A percentile compares a stretch with the other conserved stretches of the same genome.
These are phyloP conservation scores for Aspergillus wentii DNA, from an alignment of 495 filamentous ascomycete species.

Conservation along the genomic window DNA sequence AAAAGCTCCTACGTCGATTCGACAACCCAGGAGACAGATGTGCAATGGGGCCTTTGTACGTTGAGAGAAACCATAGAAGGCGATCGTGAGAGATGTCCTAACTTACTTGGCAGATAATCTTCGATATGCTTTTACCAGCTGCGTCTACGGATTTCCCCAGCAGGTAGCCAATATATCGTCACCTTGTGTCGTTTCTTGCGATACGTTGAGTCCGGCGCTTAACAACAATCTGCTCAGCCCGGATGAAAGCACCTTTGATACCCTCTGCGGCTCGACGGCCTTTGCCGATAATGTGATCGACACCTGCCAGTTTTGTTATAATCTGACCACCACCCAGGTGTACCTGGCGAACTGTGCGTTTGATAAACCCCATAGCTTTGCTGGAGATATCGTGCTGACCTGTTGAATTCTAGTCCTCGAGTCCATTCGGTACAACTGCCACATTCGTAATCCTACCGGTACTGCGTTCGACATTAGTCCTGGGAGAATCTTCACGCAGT, in stretches of 20 bases:
- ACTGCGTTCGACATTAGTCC: conserved; percentile 36
- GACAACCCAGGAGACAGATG: conserved; percentile 45
- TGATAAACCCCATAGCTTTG: too few relatives aligned
- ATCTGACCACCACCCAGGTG: conserved; percentile 33
- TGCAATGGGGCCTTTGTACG: conserved; percentile 59
- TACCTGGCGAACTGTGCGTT: conserved; percentile 48
- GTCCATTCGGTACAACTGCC: conserved; percentile 46
- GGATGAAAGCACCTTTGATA: conserved; percentile 20
- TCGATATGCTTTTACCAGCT: conserved; percentile 41
- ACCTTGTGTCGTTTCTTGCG: conserved; percentile 39
- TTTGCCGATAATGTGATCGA: conserved; percentile 40
- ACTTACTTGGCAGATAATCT: conserved; percentile 38
- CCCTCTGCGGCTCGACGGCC: conserved; percentile 27
- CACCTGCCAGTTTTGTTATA: conserved; percentile 43
- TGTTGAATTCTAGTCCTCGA: conserved; percentile 36
- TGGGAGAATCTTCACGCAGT: conserved; percentile 38
- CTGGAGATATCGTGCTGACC: neutral
- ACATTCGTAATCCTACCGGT: conserved; percentile 29
- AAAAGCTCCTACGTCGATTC: conserved; percentile 47
- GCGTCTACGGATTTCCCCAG: conserved; percentile 39
- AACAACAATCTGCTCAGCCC: conserved; percentile 26
- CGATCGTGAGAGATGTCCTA: neutral
- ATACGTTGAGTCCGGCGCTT: conserved; percentile 28
- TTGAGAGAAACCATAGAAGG: conserved; percentile 2
- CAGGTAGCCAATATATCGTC: conserved; percentile 31